Evolutionary conservation across 2,329 filamentous ascomycete genomes (phyloP), one percentile per base, ranked within the genome.

Genomic region (Fusarium coicis): DNA sequence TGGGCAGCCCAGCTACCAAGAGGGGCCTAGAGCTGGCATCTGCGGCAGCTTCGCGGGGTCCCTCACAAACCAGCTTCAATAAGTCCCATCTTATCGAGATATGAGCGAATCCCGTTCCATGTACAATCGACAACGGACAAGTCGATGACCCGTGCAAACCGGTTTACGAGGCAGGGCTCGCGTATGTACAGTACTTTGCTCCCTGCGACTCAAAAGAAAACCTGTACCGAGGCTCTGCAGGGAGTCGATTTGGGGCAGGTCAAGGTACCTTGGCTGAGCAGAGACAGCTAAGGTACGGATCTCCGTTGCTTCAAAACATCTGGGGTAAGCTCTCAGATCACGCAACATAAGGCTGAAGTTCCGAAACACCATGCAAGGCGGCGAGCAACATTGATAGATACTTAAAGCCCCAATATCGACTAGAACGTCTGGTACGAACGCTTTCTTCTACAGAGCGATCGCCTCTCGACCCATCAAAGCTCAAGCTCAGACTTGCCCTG

Each of bases 301-400:
- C 68, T 59, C 42, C 68, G 42, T 61, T 47, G 28, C 68, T 58
- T 72, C 54, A 53, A 56, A 47, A 50, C 62, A 73, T 67, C 57
- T 50, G 58, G 65, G 68, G 68, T 66, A 74, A 66, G 65, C 42
- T 61, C 56, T 47, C 43, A 49, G 47, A 70, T 70, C 62, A 74
- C 68, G 69, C 72, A 74, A 67, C 56, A 63, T 63, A 73, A 73
- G 72, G 72, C 72, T 73, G 65, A 74, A 57, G 47, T 67, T 61
- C 23, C 49, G 55, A 73, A 69, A 42, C 42, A 53, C 14, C 53
- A 72, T 68, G 70, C 58, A 68, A 42, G 49, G 43, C 46, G 39
- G 44, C n/a, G 50, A 52, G 43, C 40, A 66, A 49, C 46, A 59
- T 74, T 68, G 53, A 71, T 64, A 37, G 42, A 44, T 69, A 61